Conservation (phyloP, 768 basidiomycete species). For the Suillus fuscotomentosus region DNA sequence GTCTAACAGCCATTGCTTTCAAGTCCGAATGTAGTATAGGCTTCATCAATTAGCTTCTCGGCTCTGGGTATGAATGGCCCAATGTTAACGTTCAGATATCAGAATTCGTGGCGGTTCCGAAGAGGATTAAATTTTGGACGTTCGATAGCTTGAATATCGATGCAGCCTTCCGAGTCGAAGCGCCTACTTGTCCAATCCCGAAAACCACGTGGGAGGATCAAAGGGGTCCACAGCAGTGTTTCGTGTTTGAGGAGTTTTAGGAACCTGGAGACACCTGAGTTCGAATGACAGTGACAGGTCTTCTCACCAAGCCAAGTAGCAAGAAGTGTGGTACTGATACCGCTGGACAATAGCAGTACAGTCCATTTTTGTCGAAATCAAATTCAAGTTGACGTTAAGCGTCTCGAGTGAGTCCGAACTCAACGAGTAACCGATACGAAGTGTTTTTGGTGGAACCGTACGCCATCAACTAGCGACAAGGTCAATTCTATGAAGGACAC, state of each 20-base stretch:
- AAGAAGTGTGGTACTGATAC: background rate
- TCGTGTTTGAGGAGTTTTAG: background rate
- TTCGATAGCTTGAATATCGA: background rate
- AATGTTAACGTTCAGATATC: too few species aligned
- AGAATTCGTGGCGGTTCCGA: too few species aligned
- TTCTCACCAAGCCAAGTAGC: background rate
- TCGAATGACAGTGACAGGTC: background rate
- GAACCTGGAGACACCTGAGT: background rate
- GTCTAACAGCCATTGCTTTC: too few species aligned
- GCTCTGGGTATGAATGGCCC: too few species aligned
- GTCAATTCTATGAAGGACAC: too few species aligned
- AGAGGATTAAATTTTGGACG: background rate
- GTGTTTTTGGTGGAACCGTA: too few species aligned
- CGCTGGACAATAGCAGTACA: too few species aligned
- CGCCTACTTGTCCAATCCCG: background rate
- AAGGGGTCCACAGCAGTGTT: background rate
- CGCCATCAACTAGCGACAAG: too few species aligned
- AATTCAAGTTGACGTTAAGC: background rate
- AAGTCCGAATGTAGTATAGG: background rate
- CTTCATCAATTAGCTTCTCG: background rate
- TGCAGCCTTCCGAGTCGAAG: background rate
- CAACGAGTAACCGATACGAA: too few species aligned
- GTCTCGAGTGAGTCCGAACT: background rate
- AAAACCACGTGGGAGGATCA: too few species aligned
- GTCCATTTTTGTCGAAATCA: background rate